Evolutionary conservation across 768 basidiomycete genomes (phyloP), one percentile per base, ranked within the genome.

Genomic region (Mycena galopus): DNA sequence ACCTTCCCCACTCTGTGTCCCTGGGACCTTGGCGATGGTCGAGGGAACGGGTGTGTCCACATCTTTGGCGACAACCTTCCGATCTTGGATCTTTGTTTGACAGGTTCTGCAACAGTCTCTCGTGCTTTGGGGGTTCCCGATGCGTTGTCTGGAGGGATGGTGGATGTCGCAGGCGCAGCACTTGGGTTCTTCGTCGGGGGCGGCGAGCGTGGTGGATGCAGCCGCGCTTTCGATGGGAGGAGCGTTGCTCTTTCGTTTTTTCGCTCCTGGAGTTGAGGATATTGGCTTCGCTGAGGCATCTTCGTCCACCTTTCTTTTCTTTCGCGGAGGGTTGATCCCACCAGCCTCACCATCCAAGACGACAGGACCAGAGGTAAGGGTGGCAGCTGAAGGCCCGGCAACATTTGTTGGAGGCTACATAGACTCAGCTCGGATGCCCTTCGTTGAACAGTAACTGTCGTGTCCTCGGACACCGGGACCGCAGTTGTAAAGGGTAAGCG

Each of bases 31-130:
- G 4, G 21, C 59, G 12, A 32, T 33, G 23, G 14, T 57, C 23
- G 53, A 39, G 33, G 51, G 44, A 71, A 2, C 50, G 35, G 39
- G 17, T 11, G 33, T 23, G 37, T 50, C 35, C 56, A 51, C n/a
- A 42, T 30, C 61, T n/a, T 55, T 60, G 50, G 27, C 61, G n/a
- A 37, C 56, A 47, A 42, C 59, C 53, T 71, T 73, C n/a, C n/a
- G n/a, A n/a, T n/a, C 55, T 75, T 71, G 21, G 51, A 21, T 30
- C 67, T 73, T 33, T 74, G 74, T 62, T 71, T 75, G 11, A 53
- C 14, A 67, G 51, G 47, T 59, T 73, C 58, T 29, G 63, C 57
- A n/a, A 23, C 42, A 8, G 12, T 29, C 29, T 44, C 42, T 17
- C 16, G 8, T n/a, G 44, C 44, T 47, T 47, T 19, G 21, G 44